These are phyloP conservation scores for Plasmopara muralis DNA, from an alignment of 352 stramenopile species.

Conservation along the genomic window DNA sequence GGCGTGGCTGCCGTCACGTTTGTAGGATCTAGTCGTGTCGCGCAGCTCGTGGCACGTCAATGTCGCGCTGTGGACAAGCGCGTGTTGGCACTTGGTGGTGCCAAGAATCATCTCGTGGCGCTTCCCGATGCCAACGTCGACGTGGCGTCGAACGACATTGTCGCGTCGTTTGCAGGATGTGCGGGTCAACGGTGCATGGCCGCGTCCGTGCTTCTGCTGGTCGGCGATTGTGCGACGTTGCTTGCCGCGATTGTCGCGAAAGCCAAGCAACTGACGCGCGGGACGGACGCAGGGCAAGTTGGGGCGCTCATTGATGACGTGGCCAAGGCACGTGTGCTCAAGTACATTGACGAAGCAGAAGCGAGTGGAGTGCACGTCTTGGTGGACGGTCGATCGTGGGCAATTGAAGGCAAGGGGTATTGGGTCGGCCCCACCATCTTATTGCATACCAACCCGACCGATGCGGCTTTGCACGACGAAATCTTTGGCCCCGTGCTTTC, in stretches of 20 bases:
- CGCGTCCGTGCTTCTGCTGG: constrained; percentile 91
- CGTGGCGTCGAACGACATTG: constrained; percentile 90
- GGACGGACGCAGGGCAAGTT: constrained; percentile 89
- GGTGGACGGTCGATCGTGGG: constrained; percentile 88
- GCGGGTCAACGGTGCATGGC: constrained; percentile 96
- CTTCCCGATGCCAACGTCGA: constrained; percentile 92
- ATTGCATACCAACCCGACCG: constrained; percentile 78
- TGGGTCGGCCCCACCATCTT: constrained; percentile 96
- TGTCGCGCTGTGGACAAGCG: constrained; percentile 91
- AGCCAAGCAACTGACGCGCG: constrained; percentile 78
- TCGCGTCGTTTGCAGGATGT: constrained; percentile 94
- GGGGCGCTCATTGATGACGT: constrained; percentile 92
- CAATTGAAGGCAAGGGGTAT: constrained; percentile 41
- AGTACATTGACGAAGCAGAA: constrained; percentile 91
- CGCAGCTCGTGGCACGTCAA: constrained; percentile 87
- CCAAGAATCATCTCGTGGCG: constrained; percentile 97
- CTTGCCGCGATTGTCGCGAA: constrained; percentile 85
- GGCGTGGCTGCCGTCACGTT: constrained; percentile 90
- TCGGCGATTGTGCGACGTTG: constrained; percentile 70
- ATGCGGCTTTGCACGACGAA: constrained; percentile 91
- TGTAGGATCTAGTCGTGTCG: constrained; percentile 92
- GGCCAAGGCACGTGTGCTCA: constrained; percentile 89
- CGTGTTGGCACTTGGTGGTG: constrained; percentile 92
- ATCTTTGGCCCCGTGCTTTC: constrained; percentile 98
- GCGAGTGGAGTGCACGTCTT: constrained; percentile 80